These are phyloP conservation scores for Metschnikowia sp. DNA, from an alignment of 805 yeast genomes.

Conservation along the genomic window DNA sequence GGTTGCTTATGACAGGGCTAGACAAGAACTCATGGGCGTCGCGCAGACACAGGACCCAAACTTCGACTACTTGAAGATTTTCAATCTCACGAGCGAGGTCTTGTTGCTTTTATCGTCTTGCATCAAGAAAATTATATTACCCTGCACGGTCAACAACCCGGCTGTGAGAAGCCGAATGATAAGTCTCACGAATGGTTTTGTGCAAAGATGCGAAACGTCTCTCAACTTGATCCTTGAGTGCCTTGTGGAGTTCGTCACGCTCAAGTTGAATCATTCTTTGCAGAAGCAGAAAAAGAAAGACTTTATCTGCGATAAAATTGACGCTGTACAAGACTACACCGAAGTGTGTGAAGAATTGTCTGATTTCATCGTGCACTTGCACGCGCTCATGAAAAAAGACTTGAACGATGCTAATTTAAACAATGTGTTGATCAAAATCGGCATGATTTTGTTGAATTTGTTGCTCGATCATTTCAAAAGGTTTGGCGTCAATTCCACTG, in stretches of 20 bases:
- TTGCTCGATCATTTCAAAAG: slow-evolving; percentile 72
- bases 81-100: slow-evolving; percentile 56
- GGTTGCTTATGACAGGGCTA: slow-evolving; percentile 51
- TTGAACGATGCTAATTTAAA: slow-evolving; percentile 44
- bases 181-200: slow-evolving; percentile 57
- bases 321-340: slow-evolving; percentile 54
- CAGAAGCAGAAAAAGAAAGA: slow-evolving; percentile 76
- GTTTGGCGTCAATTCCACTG: slow-evolving; percentile 72
- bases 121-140: slow-evolving; percentile 70
- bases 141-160: slow-evolving; percentile 63
- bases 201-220: slow-evolving; percentile 60
- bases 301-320: slow-evolving; percentile 44
- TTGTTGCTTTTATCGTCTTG: slow-evolving; percentile 66
- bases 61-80: slow-evolving; percentile 46
- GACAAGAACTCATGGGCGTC: slow-evolving; percentile 29
- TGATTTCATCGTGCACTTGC: slow-evolving; percentile 44
- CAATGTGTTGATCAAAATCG: slow-evolving; percentile 52
- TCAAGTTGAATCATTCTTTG: slow-evolving; percentile 44
- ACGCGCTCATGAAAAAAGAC: slow-evolving; percentile 36
- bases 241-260: slow-evolving; percentile 50
- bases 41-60: slow-evolving; percentile 30
- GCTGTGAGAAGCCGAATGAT: slow-evolving; percentile 56
- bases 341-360: slow-evolving; percentile 65
- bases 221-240: slow-evolving; percentile 63
- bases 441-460: slow-evolving; percentile 52